Percentiles rank a stretch among this genome's conserved stretches.
These are phyloP conservation scores for Gossypium turneri DNA, from an alignment of 345 rosid genomes.

Conservation along the genomic window DNA sequence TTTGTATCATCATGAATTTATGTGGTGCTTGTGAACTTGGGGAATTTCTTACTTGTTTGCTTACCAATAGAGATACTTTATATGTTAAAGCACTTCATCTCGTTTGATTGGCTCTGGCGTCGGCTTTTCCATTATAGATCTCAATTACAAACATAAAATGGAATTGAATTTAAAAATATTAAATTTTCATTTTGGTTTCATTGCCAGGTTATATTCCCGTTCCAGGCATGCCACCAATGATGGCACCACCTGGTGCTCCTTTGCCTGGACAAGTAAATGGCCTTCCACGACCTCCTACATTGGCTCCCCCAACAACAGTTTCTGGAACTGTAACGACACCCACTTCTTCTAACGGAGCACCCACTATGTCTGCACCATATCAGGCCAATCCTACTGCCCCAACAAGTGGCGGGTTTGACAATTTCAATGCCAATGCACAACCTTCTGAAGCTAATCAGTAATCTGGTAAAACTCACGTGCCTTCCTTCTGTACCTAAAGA, in stretches of 20 bases:
- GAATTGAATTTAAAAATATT: neutral
- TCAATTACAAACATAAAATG: neutral
- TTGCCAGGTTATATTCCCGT: conserved; percentile 50
- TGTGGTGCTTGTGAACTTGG: neutral
- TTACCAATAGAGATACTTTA: neutral
- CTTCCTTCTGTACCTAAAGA: neutral
- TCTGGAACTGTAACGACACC: conserved; percentile 53
- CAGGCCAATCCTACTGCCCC: conserved; percentile 53
- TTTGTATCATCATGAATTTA: neutral
- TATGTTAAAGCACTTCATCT: neutral
- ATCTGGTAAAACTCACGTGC: conserved; percentile 15
- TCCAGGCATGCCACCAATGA: conserved; percentile 64
- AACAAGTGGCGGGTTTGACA: conserved; percentile 56
- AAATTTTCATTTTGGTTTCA: neutral
- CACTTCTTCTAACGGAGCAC: conserved; percentile 42
- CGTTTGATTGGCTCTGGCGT: neutral
- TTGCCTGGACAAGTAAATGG: conserved; percentile 70
- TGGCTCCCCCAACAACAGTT: conserved; percentile 31
- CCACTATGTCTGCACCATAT: conserved; percentile 43
- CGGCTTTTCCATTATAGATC: neutral
- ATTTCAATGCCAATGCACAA: conserved; percentile 41
- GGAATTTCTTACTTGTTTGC: neutral
- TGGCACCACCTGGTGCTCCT: conserved; percentile 93
- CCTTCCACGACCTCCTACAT: conserved; percentile 61
- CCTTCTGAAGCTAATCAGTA: conserved; percentile 56